Evolutionary conservation across 1,284 basidiomycete genomes (phyloP).

Genomic region (Leccinum fallax): DNA sequence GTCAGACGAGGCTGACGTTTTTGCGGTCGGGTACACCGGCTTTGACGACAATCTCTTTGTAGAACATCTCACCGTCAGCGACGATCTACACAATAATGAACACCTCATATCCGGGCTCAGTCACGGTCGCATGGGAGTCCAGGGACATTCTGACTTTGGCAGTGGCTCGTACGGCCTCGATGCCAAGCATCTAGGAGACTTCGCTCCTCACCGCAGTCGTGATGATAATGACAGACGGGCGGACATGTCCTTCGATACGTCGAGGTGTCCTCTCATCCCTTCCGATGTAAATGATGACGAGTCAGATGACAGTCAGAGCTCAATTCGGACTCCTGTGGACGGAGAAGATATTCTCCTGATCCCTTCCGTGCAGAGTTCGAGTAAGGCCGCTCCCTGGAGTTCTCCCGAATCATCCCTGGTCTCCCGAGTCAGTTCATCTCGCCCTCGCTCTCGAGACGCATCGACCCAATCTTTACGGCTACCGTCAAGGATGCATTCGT

Average conservation of each 20-base stretch:
- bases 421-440: conserved; percentile 27
- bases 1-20: conserved; percentile 24
- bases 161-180: background rate
- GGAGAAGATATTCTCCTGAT: conserved; percentile 20
- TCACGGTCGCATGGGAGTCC: conserved; percentile 3
- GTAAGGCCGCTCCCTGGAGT: background rate
- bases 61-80: conserved; percentile 25
- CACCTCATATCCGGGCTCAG: conserved; percentile 24
- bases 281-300: conserved; percentile 34
- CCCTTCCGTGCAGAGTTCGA: background rate
- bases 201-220: conserved; percentile 7
- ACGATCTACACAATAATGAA: conserved; percentile 32
- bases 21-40: conserved; percentile 28
- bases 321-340: conserved; percentile 32
- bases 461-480: conserved; percentile 7
- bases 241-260: conserved; percentile 26
- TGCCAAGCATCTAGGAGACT: conserved; percentile 11
- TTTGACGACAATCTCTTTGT: conserved; percentile 30
- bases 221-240: conserved; percentile 5
- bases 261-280: conserved; percentile 24
- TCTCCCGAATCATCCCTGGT: conserved; percentile 12
- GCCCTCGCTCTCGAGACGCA: conserved; percentile 28
- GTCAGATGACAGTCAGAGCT: conserved; percentile 31
- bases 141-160: background rate
- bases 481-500: background rate